Evolutionary conservation across 179 eudicot species (phyloP).

Genomic region (Gypsophila paniculata): DNA sequence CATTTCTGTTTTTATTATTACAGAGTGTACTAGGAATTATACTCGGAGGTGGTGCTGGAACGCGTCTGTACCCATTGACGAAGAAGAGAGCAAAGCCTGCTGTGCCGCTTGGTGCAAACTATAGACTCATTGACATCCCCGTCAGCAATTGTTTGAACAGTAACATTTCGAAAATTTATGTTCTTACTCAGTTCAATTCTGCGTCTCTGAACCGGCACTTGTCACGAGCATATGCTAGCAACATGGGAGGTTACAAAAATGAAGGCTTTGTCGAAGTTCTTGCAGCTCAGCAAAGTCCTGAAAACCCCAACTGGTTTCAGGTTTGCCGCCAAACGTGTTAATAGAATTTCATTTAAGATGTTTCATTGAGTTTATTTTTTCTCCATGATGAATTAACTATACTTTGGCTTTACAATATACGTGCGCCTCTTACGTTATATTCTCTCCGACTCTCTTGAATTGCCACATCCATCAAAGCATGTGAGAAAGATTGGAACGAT

Average conservation of each 20-base stretch:
- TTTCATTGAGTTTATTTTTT: background rate
- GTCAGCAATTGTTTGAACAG: slow-evolving; percentile 95
- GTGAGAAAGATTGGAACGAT: no score
- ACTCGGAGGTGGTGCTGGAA: slow-evolving; percentile 96
- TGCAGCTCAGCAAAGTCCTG: slow-evolving; percentile 97
- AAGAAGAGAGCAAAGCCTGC: slow-evolving; percentile 98
- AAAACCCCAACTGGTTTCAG: slow-evolving; percentile 96
- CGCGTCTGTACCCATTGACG: slow-evolving; percentile 86
- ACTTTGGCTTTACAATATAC: no score
- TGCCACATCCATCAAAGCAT: no score
- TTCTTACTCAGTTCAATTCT: slow-evolving; percentile 88
- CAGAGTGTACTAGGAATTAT: slow-evolving; percentile 94
- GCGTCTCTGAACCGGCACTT: slow-evolving; percentile 91
- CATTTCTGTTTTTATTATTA: background rate
- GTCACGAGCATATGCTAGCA: slow-evolving; percentile 85
- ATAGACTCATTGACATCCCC: slow-evolving; percentile 86
- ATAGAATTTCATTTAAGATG: background rate
- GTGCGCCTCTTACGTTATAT: no score
- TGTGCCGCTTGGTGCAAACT: slow-evolving; percentile 90
- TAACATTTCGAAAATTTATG: slow-evolving; percentile 82
- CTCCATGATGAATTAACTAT: no score
- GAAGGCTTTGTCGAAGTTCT: slow-evolving; percentile 97
- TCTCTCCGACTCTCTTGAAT: no score
- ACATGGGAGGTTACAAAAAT: slow-evolving; percentile 90
- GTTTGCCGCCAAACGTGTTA: slow-evolving; percentile 27